Evolutionary conservation across 1,139 yeast species (phyloP), one percentile per base, ranked within the genome.

Genomic region (Hyphopichia pseudoburtonii): DNA sequence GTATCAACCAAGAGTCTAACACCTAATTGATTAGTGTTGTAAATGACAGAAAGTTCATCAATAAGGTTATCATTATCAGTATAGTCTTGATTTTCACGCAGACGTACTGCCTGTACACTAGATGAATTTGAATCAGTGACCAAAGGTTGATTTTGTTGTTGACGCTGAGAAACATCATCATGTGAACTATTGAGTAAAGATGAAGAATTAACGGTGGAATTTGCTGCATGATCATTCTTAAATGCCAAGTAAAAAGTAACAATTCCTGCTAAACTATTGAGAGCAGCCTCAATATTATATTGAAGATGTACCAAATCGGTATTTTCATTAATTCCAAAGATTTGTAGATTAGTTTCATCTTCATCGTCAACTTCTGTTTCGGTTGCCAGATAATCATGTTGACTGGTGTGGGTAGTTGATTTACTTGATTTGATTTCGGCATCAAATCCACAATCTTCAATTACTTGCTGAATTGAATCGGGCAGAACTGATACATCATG

Each of bases 1-100:
- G 70, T 64, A 22, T 70, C 70, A 2, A 84, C 66, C 16, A 87
- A 62, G 24, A 62, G 68, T 35, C 95, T 66, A 1, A 82, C 67
- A 1, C 94, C 95, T 1, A 75, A 51, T 0, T 49, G 30, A 3
- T 54, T 40, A 0, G 80, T 56, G 46, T 76, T 68, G 51, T 71
- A 83, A 2, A 54, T 51, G 4, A 81, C 60, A 3, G 56, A 48
- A 19, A 83, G 77, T 45, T 66, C 70, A 41, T 57, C 63, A 6
- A 50, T 43, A 9, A 52, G 30, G 38, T 52, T 46, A 12, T 44
- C 55, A 34, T 38, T 42, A 33, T 51, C 48, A 12, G 39, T 26
- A 16, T 35, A 31, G 12, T 42, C 46, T 3, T 32, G 39, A 28
- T 47, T 41, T 17, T 46, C 44, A 9, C 41, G 35, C 8, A 51